A percentile compares a stretch with the other conserved stretches of the same genome.
Evolutionary conservation across 352 stramenopile species (phyloP).

Genomic region (Phytophthora lateralis): DNA sequence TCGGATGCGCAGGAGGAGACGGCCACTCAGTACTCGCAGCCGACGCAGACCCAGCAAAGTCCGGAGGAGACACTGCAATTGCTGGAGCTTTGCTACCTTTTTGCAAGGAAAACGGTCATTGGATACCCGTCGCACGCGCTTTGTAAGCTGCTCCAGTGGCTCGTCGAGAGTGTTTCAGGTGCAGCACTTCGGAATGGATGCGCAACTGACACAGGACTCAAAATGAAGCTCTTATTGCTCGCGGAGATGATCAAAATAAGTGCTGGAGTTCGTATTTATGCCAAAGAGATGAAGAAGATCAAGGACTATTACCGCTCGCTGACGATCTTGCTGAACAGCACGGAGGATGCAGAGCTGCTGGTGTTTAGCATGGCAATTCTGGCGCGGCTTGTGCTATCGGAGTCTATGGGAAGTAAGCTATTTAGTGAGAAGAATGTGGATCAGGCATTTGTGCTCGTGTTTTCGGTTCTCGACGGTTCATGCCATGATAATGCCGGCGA

Average conservation of each 20-base stretch:
- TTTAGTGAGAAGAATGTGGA: slow-evolving; percentile 86
- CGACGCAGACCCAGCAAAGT: slow-evolving; percentile 34
- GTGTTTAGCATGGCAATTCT: slow-evolving; percentile 84
- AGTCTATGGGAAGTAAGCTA: slow-evolving; percentile 79
- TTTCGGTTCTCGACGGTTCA: slow-evolving; percentile 71
- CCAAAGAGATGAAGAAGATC: slow-evolving; percentile 78
- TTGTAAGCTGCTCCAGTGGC: slow-evolving; percentile 72
- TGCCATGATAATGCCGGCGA: slow-evolving; percentile 40
- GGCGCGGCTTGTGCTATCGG: slow-evolving; percentile 68
- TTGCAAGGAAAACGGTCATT: slow-evolving; percentile 54
- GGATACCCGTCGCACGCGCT: slow-evolving; percentile 77
- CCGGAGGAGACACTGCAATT: slow-evolving; percentile 43
- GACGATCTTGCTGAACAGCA: slow-evolving; percentile 83
- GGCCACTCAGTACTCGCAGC: slow-evolving; percentile 36
- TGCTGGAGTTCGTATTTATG: slow-evolving; percentile 74
- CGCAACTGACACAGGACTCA: slow-evolving; percentile 57
- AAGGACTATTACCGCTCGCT: slow-evolving; percentile 85
- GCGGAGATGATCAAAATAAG: slow-evolving; percentile 73
- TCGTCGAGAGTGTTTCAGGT: slow-evolving; percentile 52
- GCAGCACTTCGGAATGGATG: slow-evolving; percentile 46
- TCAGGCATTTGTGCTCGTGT: slow-evolving; percentile 72
- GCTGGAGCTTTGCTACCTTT: slow-evolving; percentile 69
- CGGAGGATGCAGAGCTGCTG: slow-evolving; percentile 72
- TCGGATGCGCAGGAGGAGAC: slow-evolving; percentile 8
- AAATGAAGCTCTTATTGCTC: slow-evolving; percentile 72